phyloP scores from a whole-genome alignment of 1,284 basidiomycete species.

The Cutaneotrichosporon cyanovorans region DNA sequence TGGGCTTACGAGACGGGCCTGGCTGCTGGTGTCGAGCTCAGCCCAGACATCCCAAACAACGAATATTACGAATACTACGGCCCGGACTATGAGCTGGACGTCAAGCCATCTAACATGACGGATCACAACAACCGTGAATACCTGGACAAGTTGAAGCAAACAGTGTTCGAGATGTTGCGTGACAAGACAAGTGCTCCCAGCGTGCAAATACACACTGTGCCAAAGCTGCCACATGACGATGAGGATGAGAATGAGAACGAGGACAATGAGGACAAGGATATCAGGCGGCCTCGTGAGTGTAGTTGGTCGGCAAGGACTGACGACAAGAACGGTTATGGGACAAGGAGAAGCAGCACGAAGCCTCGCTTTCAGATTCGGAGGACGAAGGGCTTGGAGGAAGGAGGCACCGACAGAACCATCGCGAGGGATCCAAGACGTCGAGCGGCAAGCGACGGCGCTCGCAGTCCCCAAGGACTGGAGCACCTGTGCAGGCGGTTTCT shows the following conservation, averaged over 20 bases:
- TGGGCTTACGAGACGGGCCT: slow-evolving; percentile 99
- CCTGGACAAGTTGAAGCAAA: slow-evolving; percentile 82
- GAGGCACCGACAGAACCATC: slow-evolving; percentile 40
- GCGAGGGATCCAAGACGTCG: slow-evolving; percentile 10
- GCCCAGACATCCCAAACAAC: slow-evolving; percentile 84
- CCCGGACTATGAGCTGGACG: slow-evolving; percentile 94
- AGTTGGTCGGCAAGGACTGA: background rate
- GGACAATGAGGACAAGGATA: slow-evolving; percentile 67
- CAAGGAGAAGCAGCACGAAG: slow-evolving; percentile 39
- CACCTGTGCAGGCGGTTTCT: background rate
- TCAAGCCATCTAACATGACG: slow-evolving; percentile 89
- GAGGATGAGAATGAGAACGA: slow-evolving; percentile 75
- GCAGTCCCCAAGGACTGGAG: slow-evolving; percentile 3
- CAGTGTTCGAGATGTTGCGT: slow-evolving; percentile 83
- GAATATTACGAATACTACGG: slow-evolving; percentile 99
- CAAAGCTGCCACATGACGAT: slow-evolving; percentile 69
- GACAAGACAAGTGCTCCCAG: slow-evolving; percentile 79
- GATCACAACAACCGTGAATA: slow-evolving; percentile 92
- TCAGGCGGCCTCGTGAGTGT: slow-evolving; percentile 57
- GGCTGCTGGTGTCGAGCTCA: slow-evolving; percentile 89
- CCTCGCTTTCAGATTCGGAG: slow-evolving; percentile 50
- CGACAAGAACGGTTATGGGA: slow-evolving; percentile 39
- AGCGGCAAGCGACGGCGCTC: slow-evolving; percentile 10
- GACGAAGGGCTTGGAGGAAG: slow-evolving; percentile 47
- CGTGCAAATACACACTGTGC: slow-evolving; percentile 62